A percentile compares a stretch with the other conserved stretches of the same genome.
Conservation (phyloP, 768 basidiomycete species). For the Xanthoconium stramineum region DNA sequence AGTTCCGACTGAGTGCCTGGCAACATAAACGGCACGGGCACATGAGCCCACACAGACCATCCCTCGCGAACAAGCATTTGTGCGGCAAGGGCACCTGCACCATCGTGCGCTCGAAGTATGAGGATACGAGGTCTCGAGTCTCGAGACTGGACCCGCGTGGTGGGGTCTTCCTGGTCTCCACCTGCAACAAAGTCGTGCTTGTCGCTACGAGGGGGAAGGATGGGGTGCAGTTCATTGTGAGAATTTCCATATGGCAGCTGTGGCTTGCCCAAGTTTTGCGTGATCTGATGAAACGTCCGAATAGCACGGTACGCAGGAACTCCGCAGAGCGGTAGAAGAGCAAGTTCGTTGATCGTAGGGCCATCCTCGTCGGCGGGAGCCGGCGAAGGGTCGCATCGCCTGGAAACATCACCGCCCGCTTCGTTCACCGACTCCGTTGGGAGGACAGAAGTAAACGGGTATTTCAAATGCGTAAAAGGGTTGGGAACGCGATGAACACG, state of each 20-base stretch:
- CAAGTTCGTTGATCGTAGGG: constrained; percentile 67
- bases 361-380: constrained; percentile 9
- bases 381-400: constrained; percentile 8
- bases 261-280: constrained; percentile 21
- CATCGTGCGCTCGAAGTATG: constrained; percentile 72
- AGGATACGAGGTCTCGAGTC: constrained; percentile 43
- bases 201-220: constrained; percentile 24
- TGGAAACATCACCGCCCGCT: constrained; percentile 6
- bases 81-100: constrained; percentile 69
- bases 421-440: constrained; percentile 9
- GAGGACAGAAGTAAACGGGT: constrained; percentile 17
- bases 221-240: constrained; percentile 28
- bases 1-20: constrained; percentile 35
- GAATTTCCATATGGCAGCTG: constrained; percentile 24
- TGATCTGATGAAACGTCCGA: constrained; percentile 52
- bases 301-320: constrained; percentile 82
- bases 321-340: constrained; percentile 75
- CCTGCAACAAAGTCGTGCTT: constrained; percentile 25
- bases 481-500: constrained; percentile 71
- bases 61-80: constrained; percentile 72
- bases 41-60: constrained; percentile 75
- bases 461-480: constrained; percentile 41
- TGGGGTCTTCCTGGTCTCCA: constrained; percentile 20
- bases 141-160: constrained; percentile 1
- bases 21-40: constrained; percentile 37